Evolutionary conservation across 495 filamentous ascomycete genomes (phyloP), one percentile per base, ranked within the genome.

Genomic region (Hapsidospora chrysogenum): DNA sequence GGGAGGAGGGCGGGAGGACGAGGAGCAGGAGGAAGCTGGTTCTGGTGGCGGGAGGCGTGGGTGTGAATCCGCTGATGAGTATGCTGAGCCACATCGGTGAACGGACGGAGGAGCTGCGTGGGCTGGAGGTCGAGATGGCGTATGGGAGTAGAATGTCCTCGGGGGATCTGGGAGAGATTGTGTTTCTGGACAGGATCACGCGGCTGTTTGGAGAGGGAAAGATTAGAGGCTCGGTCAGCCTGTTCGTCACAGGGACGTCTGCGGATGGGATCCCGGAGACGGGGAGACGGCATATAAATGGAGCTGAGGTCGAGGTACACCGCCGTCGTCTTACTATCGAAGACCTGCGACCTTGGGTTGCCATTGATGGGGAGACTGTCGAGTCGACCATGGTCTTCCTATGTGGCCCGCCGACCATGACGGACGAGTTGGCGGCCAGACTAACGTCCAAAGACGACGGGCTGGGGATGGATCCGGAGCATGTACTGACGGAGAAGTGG

Each of bases 401-500:
- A 0, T 92, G 85, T 48, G 83, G 85, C 5, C 75, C 80, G 11
- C 78, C 78, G 13, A 36, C 36, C 7, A 89, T 92, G 83, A 87
- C 80, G 2, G 84, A 92, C 53, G 66, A 76, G 37, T 66, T 85
- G 41, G 80, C 86, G 0, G 60, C 60, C n/a, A 40, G 35, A 15
- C 39, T 63, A 7, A 54, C 57, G 11, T 48, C 74, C 17, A n/a
- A n/a, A n/a, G n/a, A n/a, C n/a, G n/a, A n/a, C n/a, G n/a, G n/a
- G n/a, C n/a, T n/a, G n/a, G 72, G 66, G 3, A 68, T 80, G 51
- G 55, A 61, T 10, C 31, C 52, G 22, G 51, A 68, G 20, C 60
- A 68, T 15, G 76, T 92, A 0, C 52, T 85, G 23, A 87, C 65
- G 46, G 85, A 93, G 56, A 87, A 81, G 44, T 93, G 84, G 85